Base-by-base conservation (phyloP, 257 asterid species). In the Plantago ovata region DNA sequence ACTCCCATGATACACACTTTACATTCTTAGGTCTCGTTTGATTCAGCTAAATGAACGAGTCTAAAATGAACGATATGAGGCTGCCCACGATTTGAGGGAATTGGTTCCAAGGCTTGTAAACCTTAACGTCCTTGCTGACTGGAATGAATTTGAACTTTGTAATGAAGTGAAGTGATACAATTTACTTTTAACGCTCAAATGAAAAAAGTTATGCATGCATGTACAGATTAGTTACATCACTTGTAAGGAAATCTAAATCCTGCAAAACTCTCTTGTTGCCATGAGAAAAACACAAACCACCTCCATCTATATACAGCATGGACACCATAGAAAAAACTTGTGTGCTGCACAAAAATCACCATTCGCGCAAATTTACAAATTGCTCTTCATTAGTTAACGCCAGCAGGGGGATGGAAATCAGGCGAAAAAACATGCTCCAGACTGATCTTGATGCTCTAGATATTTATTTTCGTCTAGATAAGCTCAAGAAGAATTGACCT, bases 251-350 rank as follows among this genome's bases (percentile, higher is more conserved):
- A 54, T 44, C 53, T 52, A 66, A 45, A 40, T 40, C 62, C 74
- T 67, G 63, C 56, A 59, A 56, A 58, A 67, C 47, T 39, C 47
- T 39, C 62, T 38, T 39, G 22, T 52, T 36, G 53, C 2, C 43
- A 33, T 62, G 66, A 53, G 62, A 55, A 56, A 56, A 67, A 20
- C 38, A 28, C 13, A 57, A 59, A 20, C 56, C 65, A 68, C 28
- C 64, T 69, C 53, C 66, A 69, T 40, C 65, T 70, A 70, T 75
- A 9, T 67, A 75, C 74, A 62, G 9, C 57, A 51, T 55, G 36
- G 5, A 38, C 32, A 55, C 10, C 22, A 62, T 15, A 32, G 38
- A 10, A 28, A 24, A 60, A 32, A 7, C 11, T 33, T 28, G 14
- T 60, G 32, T 22, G 51, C 70, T 4, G 28, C 12, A 49, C 46